A percentile compares a stretch with the other conserved stretches of the same genome.
Evolutionary conservation across 495 filamentous ascomycete genomes (phyloP).

Genomic region (Staphylotrichum tortipilum): DNA sequence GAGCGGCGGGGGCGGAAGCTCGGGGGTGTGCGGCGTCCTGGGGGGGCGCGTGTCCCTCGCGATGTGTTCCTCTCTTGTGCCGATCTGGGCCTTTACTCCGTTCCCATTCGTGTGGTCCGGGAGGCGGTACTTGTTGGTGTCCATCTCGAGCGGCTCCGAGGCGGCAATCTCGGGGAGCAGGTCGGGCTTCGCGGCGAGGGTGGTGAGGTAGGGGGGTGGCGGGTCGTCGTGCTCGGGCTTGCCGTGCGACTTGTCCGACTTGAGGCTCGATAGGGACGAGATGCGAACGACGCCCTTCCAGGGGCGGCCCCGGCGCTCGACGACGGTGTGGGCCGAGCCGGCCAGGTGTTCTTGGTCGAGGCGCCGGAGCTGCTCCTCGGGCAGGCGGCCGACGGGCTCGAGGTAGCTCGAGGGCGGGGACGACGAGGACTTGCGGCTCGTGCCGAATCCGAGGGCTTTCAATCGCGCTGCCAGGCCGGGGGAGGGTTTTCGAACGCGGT

Average conservation of each 20-base stretch:
- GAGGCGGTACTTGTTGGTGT: conserved; percentile 56
- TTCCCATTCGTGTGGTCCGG: conserved; percentile 53
- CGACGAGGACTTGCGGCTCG: conserved; percentile 31
- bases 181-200: conserved; percentile 16
- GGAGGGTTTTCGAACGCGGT: conserved; percentile 48
- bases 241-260: conserved; percentile 19
- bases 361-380: conserved; percentile 62
- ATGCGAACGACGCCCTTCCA: conserved; percentile 50
- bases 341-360: conserved; percentile 55
- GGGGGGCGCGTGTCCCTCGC: conserved; percentile 33
- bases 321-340: conserved; percentile 40
- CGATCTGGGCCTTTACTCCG: conserved; percentile 49
- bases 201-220: conserved; percentile 2
- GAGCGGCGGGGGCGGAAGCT: conserved; percentile 30
- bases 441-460: conserved; percentile 57
- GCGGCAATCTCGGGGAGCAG: conserved; percentile 38
- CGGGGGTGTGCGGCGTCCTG: conserved; percentile 21
- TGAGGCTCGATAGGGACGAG: conserved; percentile 27
- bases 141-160: conserved; percentile 42
- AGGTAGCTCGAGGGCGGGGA: conserved; percentile 29
- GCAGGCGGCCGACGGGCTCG: conserved; percentile 59
- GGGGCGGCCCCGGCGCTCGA: conserved; percentile 54
- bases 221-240: conserved; percentile 16
- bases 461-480: conserved; percentile 71
- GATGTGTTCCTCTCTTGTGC: conserved; percentile 44